Base-by-base conservation (phyloP, 345 rosid genomes). In the Linum usitatissimum region DNA sequence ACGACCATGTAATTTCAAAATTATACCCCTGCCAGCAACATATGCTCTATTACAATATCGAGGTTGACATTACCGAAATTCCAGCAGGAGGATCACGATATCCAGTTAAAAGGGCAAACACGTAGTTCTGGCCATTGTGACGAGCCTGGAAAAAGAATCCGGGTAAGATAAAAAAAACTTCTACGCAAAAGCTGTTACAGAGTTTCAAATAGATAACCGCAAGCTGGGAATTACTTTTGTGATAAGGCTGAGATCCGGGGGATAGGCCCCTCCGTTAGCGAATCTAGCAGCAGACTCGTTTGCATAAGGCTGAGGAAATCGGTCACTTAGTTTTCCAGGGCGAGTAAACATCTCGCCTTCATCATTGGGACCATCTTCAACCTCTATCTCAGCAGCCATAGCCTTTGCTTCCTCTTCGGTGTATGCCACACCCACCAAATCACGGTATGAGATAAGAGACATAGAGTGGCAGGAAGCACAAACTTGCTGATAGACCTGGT, bases 211-310 rank as follows among this genome's bases (percentile, higher is more conserved):
- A 56, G 31, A 9, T 3, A 56, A 56, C 28, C 28, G 28, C 28
- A 64, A 68, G 28, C 62, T 9, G 51, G 64, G 63, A 63, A 73
- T 83, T 75, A 94, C 97, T 83, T 94, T 94, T 23, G 99, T 94
- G 64, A 94, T 82, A 65, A 94, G 97, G 86, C 97, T 94, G 51
- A 94, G 77, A 86, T 94, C 99, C 62, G 99, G 97, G 66, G 99
- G 99, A 81, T 94, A 90, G 4, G 99, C 99, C 71, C 99, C 99
- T 72, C 99, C 99, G 85, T 94, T 94, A 40, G 99, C 99, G 80
- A 90, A 94, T 79, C 96, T 88, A 69, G 99, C 99, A 12, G 99
- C 99, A 74, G 75, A 73, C 72, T 94, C 99, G 69, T 94, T 94
- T 0, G 88, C 17, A 71, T 94, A 94, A 53, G 99, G 97, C 76